Evolutionary conservation across 2,329 filamentous ascomycete species (phyloP).

Genomic region (Lecanicillium sp.): DNA sequence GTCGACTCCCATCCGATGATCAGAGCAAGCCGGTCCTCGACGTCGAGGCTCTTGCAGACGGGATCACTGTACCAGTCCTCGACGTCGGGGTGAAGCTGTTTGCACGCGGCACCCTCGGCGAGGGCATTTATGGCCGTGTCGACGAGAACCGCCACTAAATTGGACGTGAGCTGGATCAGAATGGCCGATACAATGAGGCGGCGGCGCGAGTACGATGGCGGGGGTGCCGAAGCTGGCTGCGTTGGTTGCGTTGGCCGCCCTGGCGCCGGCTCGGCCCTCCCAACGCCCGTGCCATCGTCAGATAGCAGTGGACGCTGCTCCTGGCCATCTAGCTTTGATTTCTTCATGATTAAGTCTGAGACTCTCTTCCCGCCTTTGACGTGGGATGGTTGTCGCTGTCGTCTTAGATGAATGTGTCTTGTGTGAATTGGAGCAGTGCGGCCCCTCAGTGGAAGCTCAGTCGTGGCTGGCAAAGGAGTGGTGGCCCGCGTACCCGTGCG

Average conservation of each 20-base stretch:
- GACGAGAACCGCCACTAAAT: neutral
- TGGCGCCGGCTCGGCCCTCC: neutral
- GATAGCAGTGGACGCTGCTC: too few relatives aligned
- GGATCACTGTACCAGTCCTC: neutral
- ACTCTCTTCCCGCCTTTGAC: too few relatives aligned
- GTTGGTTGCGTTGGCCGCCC: neutral
- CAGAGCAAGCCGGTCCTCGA: constrained; percentile 6
- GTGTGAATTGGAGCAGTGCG: too few relatives aligned
- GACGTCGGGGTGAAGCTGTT: neutral
- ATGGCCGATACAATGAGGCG: neutral
- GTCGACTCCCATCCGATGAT: constrained; percentile 4
- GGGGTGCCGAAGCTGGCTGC: neutral
- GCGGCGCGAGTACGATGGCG: neutral
- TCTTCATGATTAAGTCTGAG: too few relatives aligned
- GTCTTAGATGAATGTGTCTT: too few relatives aligned
- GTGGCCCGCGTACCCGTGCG: too few relatives aligned
- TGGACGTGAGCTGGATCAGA: constrained; percentile 1
- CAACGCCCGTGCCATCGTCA: too few relatives aligned
- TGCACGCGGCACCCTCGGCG: constrained; percentile 9
- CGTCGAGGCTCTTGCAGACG: constrained; percentile 7
- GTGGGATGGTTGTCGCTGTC: too few relatives aligned
- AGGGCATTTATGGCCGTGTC: constrained; percentile 4
- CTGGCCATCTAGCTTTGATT: too few relatives aligned
- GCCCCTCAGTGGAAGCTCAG: too few relatives aligned
- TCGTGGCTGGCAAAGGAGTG: too few relatives aligned